Percentiles rank a stretch among this genome's conserved stretches.
Conservation (phyloP, 2,329 filamentous ascomycete genomes). For the Ceratocystis diversiconidia region DNA sequence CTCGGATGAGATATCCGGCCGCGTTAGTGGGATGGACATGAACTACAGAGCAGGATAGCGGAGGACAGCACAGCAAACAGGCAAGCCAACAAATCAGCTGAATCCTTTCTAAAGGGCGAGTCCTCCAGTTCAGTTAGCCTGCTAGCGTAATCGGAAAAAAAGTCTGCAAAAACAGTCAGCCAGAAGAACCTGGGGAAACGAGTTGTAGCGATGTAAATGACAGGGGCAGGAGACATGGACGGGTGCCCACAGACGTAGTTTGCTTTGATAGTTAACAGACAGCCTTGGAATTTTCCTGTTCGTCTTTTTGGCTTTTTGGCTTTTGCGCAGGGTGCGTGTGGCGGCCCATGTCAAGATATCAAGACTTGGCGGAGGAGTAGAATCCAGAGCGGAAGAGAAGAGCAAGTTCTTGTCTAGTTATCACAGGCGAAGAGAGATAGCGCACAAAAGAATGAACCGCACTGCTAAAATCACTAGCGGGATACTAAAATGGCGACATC, state of each 20-base stretch:
- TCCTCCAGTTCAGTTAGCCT: no score
- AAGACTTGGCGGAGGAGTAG: neutral
- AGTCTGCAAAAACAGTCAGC: no score
- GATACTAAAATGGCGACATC: neutral
- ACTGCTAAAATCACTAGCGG: neutral
- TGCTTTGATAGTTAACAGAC: neutral
- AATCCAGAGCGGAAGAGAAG: neutral
- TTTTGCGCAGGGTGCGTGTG: neutral
- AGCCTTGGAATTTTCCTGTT: neutral
- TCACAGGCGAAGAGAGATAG: neutral
- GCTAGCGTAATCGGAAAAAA: no score
- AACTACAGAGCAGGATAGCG: neutral
- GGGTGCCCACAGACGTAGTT: neutral
- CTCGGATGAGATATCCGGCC: neutral
- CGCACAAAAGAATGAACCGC: neutral
- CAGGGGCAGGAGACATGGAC: neutral
- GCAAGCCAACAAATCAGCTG: neutral
- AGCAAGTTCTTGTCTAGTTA: neutral
- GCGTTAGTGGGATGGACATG: neutral
- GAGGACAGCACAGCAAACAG: neutral
- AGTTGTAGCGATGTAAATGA: neutral
- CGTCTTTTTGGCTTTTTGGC: neutral
- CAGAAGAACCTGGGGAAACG: slow-evolving; percentile 2
- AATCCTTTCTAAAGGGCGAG: neutral
- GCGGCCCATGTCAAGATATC: neutral